Conservation (phyloP, 345 rosid species). For the Pelargonium nanum region DNA sequence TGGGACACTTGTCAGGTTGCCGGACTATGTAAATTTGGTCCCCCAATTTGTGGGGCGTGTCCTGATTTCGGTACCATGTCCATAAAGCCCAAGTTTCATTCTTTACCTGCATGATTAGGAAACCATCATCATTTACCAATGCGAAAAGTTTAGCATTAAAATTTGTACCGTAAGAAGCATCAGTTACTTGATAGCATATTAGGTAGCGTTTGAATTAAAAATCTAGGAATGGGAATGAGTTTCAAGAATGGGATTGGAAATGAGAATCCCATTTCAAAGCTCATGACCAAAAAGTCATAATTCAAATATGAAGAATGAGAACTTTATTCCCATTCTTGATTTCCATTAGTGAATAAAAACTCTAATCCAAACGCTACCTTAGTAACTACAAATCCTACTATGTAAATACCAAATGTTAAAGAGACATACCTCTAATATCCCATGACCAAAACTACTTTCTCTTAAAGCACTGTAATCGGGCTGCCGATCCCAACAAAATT, state of each 20-base stretch:
- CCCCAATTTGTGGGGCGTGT: conserved; percentile 37
- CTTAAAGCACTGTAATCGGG: conserved; percentile 88
- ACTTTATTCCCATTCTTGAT: no score
- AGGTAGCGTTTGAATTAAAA: no score
- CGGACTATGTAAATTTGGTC: conserved; percentile 78
- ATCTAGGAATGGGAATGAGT: no score
- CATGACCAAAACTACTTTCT: conserved; percentile 94
- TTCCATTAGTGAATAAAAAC: no score
- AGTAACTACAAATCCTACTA: no score
- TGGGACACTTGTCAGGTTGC: conserved; percentile 52
- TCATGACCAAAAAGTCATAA: no score
- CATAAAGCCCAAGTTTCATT: conserved; percentile 83
- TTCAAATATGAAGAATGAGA: no score
- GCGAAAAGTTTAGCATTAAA: no score
- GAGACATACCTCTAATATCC: conserved; percentile 69
- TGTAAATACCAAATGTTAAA: background rate
- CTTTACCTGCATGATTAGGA: conserved; percentile 36
- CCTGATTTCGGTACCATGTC: conserved; percentile 90
- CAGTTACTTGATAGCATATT: background rate
- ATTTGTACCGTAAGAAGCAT: no score
- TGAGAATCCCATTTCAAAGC: no score
- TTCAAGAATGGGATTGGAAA: no score
- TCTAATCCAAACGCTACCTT: no score
- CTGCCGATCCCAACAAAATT: conserved; percentile 84
- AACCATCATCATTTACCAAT: background rate